These are phyloP conservation scores for Stenocarpella maydis DNA, from an alignment of 2,329 filamentous ascomycete species.

Conservation along the genomic window DNA sequence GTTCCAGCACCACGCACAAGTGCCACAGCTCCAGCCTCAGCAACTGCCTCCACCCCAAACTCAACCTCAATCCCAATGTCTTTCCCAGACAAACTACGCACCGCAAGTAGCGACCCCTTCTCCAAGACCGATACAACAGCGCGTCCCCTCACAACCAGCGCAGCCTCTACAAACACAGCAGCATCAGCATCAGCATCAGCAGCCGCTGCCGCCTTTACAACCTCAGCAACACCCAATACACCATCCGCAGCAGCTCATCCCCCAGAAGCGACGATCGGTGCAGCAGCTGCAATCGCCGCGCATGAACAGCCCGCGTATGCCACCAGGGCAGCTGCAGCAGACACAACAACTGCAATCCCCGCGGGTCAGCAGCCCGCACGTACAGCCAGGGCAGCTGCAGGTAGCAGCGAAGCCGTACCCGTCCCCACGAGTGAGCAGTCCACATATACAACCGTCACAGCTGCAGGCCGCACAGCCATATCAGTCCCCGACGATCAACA, in stretches of 20 bases:
- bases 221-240: constrained; percentile 40
- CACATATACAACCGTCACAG: not conserved
- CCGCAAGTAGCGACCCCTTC: constrained; percentile 43
- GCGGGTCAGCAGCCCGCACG: not conserved
- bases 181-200: too few species aligned
- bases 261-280: constrained; percentile 8
- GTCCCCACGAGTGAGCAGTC: not conserved
- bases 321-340: not conserved
- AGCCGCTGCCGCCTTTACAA: constrained; percentile 32
- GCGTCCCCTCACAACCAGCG: constrained; percentile 35
- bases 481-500: not conserved
- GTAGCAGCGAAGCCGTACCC: not conserved
- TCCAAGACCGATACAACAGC: constrained; percentile 36
- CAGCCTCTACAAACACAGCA: constrained; percentile 8
- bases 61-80: constrained; percentile 23
- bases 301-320: constrained; percentile 15
- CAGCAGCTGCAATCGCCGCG: constrained; percentile 21
- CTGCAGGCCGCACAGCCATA: not conserved
- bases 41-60: constrained; percentile 34
- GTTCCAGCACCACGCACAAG: constrained; percentile 36
- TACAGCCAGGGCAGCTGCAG: not conserved
- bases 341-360: not conserved
- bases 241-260: constrained; percentile 36
- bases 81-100: constrained; percentile 45
- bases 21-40: constrained; percentile 25